These are phyloP conservation scores for Dipodascus albidus DNA, from an alignment of 805 yeast genomes.

Conservation along the genomic window DNA sequence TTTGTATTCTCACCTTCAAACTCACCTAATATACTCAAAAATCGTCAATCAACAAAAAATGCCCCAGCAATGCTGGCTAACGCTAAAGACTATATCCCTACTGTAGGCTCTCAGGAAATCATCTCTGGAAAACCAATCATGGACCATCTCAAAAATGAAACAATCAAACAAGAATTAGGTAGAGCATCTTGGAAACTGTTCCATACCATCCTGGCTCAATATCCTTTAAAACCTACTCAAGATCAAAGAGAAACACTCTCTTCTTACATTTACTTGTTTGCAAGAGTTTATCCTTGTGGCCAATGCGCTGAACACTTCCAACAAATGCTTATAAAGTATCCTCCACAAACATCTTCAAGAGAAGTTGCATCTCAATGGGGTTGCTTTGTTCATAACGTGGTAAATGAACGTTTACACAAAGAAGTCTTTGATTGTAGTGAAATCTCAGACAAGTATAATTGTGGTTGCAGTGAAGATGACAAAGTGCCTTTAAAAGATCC, in stretches of 20 bases:
- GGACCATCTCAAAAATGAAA: constrained; percentile 90
- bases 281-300: constrained; percentile 82
- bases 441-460: constrained; percentile 83
- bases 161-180: constrained; percentile 71
- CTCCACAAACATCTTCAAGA: constrained; percentile 74
- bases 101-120: constrained; percentile 12
- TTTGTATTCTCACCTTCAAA: not conserved
- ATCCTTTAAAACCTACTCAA: constrained; percentile 68
- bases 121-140: constrained; percentile 46
- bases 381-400: constrained; percentile 81
- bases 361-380: constrained; percentile 92
- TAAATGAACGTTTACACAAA: constrained; percentile 60
- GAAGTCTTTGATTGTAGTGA: constrained; percentile 72
- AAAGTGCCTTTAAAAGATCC: constrained; percentile 8
- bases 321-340: constrained; percentile 51
- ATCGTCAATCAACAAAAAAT: not conserved
- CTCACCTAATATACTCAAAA: not conserved
- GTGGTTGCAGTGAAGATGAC: constrained; percentile 86
- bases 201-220: constrained; percentile 86
- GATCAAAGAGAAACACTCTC: constrained; percentile 52
- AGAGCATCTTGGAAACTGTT: constrained; percentile 85
- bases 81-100: constrained; percentile 14
- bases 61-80: constrained; percentile 3
- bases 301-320: constrained; percentile 93
- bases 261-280: constrained; percentile 60